Evolutionary conservation across 345 rosid genomes (phyloP), one percentile per base, ranked within the genome.

Genomic region (Pistacia vera): DNA sequence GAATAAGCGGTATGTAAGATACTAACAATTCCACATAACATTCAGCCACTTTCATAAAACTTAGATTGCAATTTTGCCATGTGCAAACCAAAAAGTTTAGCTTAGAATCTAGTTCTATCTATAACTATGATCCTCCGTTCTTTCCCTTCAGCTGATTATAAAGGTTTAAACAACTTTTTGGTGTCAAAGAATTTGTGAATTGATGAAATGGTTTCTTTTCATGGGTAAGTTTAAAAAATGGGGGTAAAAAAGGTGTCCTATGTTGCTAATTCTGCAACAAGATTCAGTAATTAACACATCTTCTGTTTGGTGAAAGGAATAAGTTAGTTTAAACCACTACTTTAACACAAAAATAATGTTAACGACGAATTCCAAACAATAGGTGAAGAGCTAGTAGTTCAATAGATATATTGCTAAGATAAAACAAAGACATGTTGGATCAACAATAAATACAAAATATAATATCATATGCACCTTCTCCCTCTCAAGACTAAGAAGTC

Each of bases 401-500:
- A 17, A 25, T 28, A 61, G 44, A 72, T n/a, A 61, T 2, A 46
- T 18, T 36, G 58, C 56, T 12, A 71, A 38, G 38, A 65, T 51
- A 8, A 38, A 72, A 60, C 36, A 46, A 16, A 48, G 66, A 13
- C 66, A 22, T 60, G 41, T 46, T 28, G 30, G 44, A 46, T 48
- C 44, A 63, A 14, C n/a, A 44, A 44, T 66, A 59, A 17, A 73
- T 48, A 62, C 60, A 62, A 28, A 66, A 62, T 59, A 30, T 55
- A 7, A 41, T 41, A 41, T n/a, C 11, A 75, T 66, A 62, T 63
- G 14, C 56, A 91, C 99, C 95, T 96, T 96, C 81, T 96, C 99
- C 81, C 98, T 96, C 87, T 96, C 98, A 76, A 96, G 92, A 84
- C 95, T 86, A 82, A 87, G 86, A 80, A 96, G 95, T 13, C 97